Conservation (phyloP, 306 rosid species). For the Hippophae tibetana region DNA sequence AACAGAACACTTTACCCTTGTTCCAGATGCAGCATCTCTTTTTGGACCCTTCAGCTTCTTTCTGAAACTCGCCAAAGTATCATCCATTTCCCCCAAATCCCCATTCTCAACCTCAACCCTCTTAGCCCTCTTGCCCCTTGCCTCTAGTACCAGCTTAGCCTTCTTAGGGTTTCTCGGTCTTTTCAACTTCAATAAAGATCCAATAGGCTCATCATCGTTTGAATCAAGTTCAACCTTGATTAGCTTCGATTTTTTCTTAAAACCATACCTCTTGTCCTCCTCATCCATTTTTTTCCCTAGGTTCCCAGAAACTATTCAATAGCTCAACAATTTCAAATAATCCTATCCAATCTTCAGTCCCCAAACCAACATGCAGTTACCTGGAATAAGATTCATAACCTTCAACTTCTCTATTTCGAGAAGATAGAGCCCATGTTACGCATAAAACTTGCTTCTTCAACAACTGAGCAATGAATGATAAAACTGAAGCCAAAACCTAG, state of each 20-base stretch:
- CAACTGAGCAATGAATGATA: conserved; percentile 9
- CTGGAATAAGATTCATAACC: conserved; percentile 22
- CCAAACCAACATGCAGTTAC: conserved; percentile 28
- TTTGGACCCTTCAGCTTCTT: conserved; percentile 90
- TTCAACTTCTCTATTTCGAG: conserved; percentile 33
- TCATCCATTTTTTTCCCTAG: conserved; percentile 57
- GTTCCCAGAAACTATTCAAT: conserved; percentile 15
- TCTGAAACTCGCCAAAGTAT: conserved; percentile 85
- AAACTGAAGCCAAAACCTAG: conserved; percentile 13
- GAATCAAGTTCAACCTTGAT: conserved; percentile 46
- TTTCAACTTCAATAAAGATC: conserved; percentile 62
- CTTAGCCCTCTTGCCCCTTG: conserved; percentile 29
- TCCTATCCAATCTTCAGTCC: conserved; percentile 44
- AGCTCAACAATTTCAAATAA: conserved; percentile 10
- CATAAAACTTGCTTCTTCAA: conserved; percentile 14
- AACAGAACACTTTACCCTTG: conserved; percentile 30
- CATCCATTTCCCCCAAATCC: conserved; percentile 70
- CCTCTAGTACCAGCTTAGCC: conserved; percentile 29
- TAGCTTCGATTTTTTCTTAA: conserved; percentile 50
- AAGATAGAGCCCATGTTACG: conserved; percentile 28
- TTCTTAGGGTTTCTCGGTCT: conserved; percentile 46
- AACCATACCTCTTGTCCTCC: conserved; percentile 44
- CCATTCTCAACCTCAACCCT: conserved; percentile 32
- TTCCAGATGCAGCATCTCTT: conserved; percentile 52
- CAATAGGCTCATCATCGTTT: conserved; percentile 74